phyloP scores from a whole-genome alignment of 2,329 filamentous ascomycete genomes.

The Aspergillaceae sp. region DNA sequence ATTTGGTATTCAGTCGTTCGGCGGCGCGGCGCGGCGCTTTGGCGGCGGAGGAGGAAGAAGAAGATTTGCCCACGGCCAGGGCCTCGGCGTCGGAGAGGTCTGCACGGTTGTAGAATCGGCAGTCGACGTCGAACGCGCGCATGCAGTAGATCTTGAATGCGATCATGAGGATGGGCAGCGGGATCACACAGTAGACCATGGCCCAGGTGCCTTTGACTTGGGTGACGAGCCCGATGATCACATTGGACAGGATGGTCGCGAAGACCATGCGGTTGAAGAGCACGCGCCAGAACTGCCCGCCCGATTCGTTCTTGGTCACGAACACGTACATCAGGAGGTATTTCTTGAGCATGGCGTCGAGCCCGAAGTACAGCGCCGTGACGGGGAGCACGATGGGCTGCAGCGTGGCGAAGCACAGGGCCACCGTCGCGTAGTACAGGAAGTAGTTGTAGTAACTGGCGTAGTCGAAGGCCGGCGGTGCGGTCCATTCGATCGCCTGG shows the following conservation, averaged over 20 bases:
- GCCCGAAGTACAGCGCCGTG: constrained; percentile 76
- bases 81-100: constrained; percentile 47
- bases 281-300: constrained; percentile 83
- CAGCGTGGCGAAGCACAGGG: constrained; percentile 71
- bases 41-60: no score
- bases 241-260: constrained; percentile 65
- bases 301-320: constrained; percentile 92
- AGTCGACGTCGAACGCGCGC: constrained; percentile 64
- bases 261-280: constrained; percentile 91
- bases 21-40: constrained; percentile 33
- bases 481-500: constrained; percentile 84
- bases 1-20: constrained; percentile 64
- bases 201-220: constrained; percentile 58
- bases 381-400: constrained; percentile 83
- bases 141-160: constrained; percentile 82
- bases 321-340: constrained; percentile 92
- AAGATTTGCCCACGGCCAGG: constrained; percentile 22
- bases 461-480: constrained; percentile 87
- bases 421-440: constrained; percentile 84
- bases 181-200: constrained; percentile 62
- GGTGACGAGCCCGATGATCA: constrained; percentile 67
- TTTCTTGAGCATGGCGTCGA: constrained; percentile 89
- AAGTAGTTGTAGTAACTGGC: constrained; percentile 98
- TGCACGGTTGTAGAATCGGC: constrained; percentile 69
- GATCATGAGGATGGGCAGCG: constrained; percentile 68